A percentile compares a stretch with the other conserved stretches of the same genome.
Evolutionary conservation across 208 protist species (phyloP).

Genomic region (Crithidia brevicula): DNA sequence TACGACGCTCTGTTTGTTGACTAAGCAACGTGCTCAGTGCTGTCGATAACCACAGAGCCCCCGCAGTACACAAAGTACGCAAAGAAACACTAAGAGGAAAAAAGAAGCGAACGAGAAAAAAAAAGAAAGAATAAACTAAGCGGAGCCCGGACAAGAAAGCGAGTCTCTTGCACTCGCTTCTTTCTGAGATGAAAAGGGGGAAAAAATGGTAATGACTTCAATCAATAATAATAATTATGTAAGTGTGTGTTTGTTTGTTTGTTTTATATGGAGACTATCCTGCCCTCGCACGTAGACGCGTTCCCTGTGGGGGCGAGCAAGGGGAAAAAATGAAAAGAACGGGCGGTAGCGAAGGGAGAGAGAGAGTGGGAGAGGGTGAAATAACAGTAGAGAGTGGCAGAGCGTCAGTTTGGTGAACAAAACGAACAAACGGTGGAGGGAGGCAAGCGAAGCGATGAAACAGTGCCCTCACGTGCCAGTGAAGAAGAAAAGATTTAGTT

Average conservation of each 20-base stretch:
- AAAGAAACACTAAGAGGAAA: not conserved
- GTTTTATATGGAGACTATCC: too few relatives aligned
- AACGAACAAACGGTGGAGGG: not conserved
- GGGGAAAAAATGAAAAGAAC: not conserved
- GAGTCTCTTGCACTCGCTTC: not conserved
- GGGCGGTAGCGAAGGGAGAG: constrained; percentile 11
- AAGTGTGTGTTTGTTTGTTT: too few relatives aligned
- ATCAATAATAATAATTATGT: constrained; percentile 17
- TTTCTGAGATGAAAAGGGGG: not conserved
- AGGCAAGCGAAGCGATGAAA: not conserved
- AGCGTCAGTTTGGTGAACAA: not conserved
- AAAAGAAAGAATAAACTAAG: not conserved
- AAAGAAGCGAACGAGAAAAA: not conserved
- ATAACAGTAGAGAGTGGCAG: not conserved
- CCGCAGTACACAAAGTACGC: not conserved
- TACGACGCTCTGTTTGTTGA: too few relatives aligned
- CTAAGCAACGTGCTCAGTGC: too few relatives aligned
- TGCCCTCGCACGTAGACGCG: not conserved
- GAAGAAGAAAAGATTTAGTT: too few relatives aligned
- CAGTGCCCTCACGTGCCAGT: too few relatives aligned
- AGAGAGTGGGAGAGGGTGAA: not conserved
- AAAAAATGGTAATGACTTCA: constrained; percentile 11
- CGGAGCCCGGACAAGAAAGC: not conserved
- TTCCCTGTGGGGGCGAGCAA: not conserved
- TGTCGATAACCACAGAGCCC: too few relatives aligned